Base-by-base conservation (phyloP, 768 basidiomycete species). In the Mrakia hoshinonis region DNA sequence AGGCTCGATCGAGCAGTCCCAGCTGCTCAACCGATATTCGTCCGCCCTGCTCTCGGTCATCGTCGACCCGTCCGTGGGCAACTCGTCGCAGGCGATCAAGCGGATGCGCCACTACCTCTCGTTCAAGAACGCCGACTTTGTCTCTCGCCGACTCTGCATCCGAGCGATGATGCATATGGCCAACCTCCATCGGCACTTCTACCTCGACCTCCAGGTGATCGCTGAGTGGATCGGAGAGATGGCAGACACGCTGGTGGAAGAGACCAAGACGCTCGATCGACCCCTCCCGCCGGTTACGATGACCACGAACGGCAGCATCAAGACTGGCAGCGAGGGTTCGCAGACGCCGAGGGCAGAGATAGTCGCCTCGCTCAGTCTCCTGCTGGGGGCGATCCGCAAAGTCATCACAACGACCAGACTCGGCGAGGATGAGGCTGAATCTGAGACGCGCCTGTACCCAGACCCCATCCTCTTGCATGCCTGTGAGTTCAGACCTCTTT, bases 21-120 rank as follows among this genome's bases (percentile, higher is more conserved):
- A 87, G 83, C 82, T 95, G 43, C 86, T 88, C 79, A 96, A 96
- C 79, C 86, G 92, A 11, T 86, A 90, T 75, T 85, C 85, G 62
- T 87, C 89, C 13, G 82, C 89, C 74, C 85, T 88, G 6, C 82
- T 90, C 34, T 87, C 86, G 4, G 83, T 89, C 52, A 84, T 87
- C 74, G 84, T 96, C 55, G 85, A 88, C 58, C 85, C 87, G 0
- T 79, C 82, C 0, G 76, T 81, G 0, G 74, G 81, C 2, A 83
- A 84, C 26, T 79, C 79, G 4, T 82, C 83, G 54, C 85, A 88
- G 20, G 62, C 60, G 49, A 78, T 93, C 51, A 79, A 82, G n/a
- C 86, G 85, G 66, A 87, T 88, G 7, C 85, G 83, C 22, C 83
- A 83, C 34, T 91, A 89, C 75, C 82, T 90, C 68, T 79, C 81